Evolutionary conservation across 441 rosid species (phyloP).

Genomic region (Jatropha podagrica): DNA sequence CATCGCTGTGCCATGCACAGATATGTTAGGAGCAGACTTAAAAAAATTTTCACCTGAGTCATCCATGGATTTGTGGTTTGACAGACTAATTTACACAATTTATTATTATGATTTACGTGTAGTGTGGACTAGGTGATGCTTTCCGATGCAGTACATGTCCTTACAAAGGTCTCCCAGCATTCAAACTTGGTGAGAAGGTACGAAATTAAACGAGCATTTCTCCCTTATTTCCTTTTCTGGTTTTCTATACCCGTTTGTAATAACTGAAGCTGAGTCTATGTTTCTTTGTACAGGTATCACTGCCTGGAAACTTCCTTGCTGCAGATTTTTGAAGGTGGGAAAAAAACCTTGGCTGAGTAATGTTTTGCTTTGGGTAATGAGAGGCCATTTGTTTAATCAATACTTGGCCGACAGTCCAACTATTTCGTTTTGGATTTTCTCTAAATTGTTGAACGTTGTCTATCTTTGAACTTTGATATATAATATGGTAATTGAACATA

Average conservation of each 20-base stretch:
- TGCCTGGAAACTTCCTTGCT: constrained; percentile 72
- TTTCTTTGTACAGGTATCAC: constrained; percentile 52
- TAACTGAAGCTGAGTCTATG: neutral
- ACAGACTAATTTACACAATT: neutral
- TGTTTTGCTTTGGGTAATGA: too few relatives aligned
- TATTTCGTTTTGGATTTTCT: too few relatives aligned
- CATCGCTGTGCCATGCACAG: too few relatives aligned
- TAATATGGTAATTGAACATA: too few relatives aligned
- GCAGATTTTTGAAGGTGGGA: constrained; percentile 54
- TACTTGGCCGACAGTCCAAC: too few relatives aligned
- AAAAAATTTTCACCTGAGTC: neutral
- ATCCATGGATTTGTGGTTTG: neutral
- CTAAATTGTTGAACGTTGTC: too few relatives aligned
- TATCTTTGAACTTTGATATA: too few relatives aligned
- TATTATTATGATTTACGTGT: constrained; percentile 8
- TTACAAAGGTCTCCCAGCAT: constrained; percentile 86
- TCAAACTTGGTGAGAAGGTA: constrained; percentile 96
- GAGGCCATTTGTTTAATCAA: too few relatives aligned
- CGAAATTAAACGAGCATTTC: neutral
- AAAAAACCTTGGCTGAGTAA: too few relatives aligned
- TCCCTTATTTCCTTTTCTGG: neutral
- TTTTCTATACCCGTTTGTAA: neutral
- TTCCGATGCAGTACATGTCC: constrained; percentile 95
- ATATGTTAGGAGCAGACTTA: too few relatives aligned
- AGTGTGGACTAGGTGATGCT: constrained; percentile 98